Evolutionary conservation across 108 stramenopile species (phyloP).

Genomic region (Skeletonema tropicum): DNA sequence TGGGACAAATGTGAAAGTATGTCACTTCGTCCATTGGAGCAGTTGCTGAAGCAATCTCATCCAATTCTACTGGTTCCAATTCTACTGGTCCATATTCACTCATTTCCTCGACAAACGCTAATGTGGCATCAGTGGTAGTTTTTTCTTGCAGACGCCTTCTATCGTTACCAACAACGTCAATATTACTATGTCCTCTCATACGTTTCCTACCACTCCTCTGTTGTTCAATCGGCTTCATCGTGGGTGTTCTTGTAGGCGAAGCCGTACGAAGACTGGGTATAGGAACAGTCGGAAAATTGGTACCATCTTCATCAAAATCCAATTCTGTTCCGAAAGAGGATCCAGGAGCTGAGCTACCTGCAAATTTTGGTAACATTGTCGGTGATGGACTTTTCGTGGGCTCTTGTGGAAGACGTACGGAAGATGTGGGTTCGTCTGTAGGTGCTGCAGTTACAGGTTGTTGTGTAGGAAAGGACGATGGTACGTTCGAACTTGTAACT

Average conservation of each 20-base stretch:
- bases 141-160: background rate
- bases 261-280: conserved; percentile 3
- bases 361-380: background rate
- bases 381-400: conserved; percentile 3
- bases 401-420: background rate
- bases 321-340: background rate
- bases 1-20: background rate
- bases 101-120: background rate
- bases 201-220: background rate
- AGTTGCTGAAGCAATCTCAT: background rate
- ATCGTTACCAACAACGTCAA: background rate
- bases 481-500: background rate
- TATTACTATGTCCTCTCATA: background rate
- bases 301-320: background rate
- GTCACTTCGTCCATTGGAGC: background rate
- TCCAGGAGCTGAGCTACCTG: background rate
- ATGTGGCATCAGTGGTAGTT: background rate
- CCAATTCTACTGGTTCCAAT: too few species aligned
- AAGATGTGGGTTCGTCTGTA: background rate
- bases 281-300: background rate
- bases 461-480: background rate
- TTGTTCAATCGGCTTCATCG: background rate
- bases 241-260: background rate
- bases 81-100: too few species aligned
- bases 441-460: background rate